phyloP scores from a whole-genome alignment of 1,284 basidiomycete genomes.

The Ganoderma sinense region DNA sequence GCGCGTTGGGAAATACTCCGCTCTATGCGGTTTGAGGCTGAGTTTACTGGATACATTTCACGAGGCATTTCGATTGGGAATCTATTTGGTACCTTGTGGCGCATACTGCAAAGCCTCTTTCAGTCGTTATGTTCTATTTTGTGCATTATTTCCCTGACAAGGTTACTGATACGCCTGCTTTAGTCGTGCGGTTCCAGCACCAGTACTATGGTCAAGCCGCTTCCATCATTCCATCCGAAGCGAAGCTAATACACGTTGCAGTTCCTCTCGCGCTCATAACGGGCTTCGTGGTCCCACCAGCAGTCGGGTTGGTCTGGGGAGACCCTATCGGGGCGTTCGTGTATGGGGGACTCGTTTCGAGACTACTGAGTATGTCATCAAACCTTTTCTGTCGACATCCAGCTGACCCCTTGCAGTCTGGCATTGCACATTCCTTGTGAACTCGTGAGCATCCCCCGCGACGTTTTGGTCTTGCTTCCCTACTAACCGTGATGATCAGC shows the following conservation, averaged over 20 bases:
- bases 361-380: slow-evolving; percentile 59
- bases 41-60: too few relatives aligned
- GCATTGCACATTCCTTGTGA: slow-evolving; percentile 85
- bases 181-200: slow-evolving; percentile 81
- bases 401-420: slow-evolving; percentile 53
- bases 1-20: neutral
- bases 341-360: slow-evolving; percentile 72
- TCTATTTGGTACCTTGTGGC: neutral
- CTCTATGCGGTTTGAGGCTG: too few relatives aligned
- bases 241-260: slow-evolving; percentile 31
- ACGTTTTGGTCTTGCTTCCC: neutral
- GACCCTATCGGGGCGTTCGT: slow-evolving; percentile 72
- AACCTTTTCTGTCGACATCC: neutral
- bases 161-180: neutral
- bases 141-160: neutral
- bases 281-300: slow-evolving; percentile 64
- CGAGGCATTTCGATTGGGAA: too few relatives aligned
- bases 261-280: slow-evolving; percentile 68
- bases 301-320: slow-evolving; percentile 62
- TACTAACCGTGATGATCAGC: slow-evolving; percentile 40
- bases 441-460: slow-evolving; percentile 59
- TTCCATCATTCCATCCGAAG: neutral
- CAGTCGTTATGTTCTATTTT: neutral
- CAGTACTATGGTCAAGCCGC: slow-evolving; percentile 63
- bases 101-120: neutral